Evolutionary conservation across 2,329 filamentous ascomycete genomes (phyloP).

Genomic region (Colletotrichum sansevieriae): DNA sequence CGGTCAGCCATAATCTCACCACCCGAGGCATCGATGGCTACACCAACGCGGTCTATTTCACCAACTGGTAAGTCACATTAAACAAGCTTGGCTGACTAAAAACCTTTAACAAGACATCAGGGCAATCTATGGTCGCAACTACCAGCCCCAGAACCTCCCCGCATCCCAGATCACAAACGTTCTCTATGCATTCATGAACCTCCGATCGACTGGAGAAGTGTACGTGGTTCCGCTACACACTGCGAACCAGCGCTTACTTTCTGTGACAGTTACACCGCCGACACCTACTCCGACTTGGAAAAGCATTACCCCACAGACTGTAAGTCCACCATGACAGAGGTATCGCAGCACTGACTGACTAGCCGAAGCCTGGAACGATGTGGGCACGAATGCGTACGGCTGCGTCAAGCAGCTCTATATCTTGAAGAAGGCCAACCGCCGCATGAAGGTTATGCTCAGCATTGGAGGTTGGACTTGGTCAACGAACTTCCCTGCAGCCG

Average conservation of each 20-base stretch:
- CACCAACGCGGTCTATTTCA: slow-evolving; percentile 62
- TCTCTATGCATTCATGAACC: slow-evolving; percentile 85
- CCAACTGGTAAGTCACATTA: slow-evolving; percentile 58
- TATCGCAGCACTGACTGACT: neutral
- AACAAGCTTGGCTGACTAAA: neutral
- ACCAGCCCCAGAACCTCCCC: slow-evolving; percentile 78
- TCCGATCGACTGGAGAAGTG: slow-evolving; percentile 79
- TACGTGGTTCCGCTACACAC: slow-evolving; percentile 52
- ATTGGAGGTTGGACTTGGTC: slow-evolving; percentile 92
- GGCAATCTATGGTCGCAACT: slow-evolving; percentile 82
- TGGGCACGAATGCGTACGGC: slow-evolving; percentile 76
- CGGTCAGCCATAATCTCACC: slow-evolving; percentile 1
- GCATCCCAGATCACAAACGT: slow-evolving; percentile 80
- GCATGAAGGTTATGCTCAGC: slow-evolving; percentile 82
- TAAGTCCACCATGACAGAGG: slow-evolving; percentile 47
- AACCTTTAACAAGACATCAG: slow-evolving; percentile 46
- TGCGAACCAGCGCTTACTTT: no score
- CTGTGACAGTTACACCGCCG: slow-evolving; percentile 67
- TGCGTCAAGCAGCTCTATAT: slow-evolving; percentile 84
- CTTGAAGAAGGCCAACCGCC: slow-evolving; percentile 81
- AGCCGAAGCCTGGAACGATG: slow-evolving; percentile 32
- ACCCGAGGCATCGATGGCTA: slow-evolving; percentile 45
- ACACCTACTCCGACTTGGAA: slow-evolving; percentile 77
- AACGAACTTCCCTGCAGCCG: slow-evolving; percentile 77
- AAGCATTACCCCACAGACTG: slow-evolving; percentile 80